Percentiles rank a stretch among this genome's conserved stretches.
phyloP scores from a whole-genome alignment of 1,139 yeast genomes.

The Wickerhamomyces sp. region DNA sequence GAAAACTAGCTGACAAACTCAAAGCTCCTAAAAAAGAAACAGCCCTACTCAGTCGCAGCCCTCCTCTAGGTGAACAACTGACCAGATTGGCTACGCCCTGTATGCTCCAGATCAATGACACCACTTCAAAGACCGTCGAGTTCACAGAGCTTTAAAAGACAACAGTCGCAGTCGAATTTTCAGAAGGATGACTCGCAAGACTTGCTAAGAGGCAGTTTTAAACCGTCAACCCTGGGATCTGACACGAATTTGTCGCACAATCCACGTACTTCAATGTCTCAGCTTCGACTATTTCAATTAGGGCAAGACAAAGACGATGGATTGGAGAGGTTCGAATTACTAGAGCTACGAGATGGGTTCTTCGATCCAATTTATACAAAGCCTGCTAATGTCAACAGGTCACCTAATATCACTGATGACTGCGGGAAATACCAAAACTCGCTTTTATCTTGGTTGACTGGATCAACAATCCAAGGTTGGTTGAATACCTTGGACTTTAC shows the following conservation, averaged over 20 bases:
- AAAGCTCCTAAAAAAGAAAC: too few species aligned
- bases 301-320: conserved; percentile 24
- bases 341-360: conserved; percentile 43
- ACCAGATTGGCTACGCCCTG: too few species aligned
- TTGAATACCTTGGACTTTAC: neutral
- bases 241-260: conserved; percentile 1
- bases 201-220: neutral
- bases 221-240: neutral
- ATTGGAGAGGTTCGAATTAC: conserved; percentile 29
- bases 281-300: conserved; percentile 26
- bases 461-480: neutral
- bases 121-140: neutral
- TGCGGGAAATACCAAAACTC: neutral
- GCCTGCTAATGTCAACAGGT: conserved; percentile 17
- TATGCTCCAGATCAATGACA: too few species aligned
- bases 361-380: conserved; percentile 42
- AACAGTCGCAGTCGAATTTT: neutral
- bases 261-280: conserved; percentile 30
- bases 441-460: neutral
- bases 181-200: neutral
- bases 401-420: neutral
- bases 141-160: neutral
- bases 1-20: too few species aligned
- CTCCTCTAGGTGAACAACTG: too few species aligned
- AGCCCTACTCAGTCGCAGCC: too few species aligned